phyloP scores from a whole-genome alignment of 2,329 filamentous ascomycete species.

The Eurotiales sp. region DNA sequence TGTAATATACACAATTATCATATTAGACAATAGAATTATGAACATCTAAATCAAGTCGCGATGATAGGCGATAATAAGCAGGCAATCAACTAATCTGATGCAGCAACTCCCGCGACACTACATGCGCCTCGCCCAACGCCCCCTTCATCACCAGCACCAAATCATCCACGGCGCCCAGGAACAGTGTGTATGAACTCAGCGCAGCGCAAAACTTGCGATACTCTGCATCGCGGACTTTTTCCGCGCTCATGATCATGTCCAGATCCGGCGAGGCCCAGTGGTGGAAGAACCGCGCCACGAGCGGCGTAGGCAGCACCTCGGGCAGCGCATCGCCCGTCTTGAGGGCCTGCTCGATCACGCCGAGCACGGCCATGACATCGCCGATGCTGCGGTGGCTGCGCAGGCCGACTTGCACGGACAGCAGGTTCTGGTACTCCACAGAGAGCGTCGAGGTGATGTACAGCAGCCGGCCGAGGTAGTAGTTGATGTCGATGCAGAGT shows the following conservation, averaged over 20 bases:
- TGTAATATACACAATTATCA: too few species aligned
- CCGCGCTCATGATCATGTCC: conserved; percentile 28
- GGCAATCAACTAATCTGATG: neutral
- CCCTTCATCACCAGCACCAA: conserved; percentile 44
- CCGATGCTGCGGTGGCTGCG: conserved; percentile 45
- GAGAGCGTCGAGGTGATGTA: conserved; percentile 34
- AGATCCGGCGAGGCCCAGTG: conserved; percentile 20
- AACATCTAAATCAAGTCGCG: too few species aligned
- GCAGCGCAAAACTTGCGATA: conserved; percentile 49
- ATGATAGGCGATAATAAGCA: too few species aligned
- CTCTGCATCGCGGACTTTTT: conserved; percentile 38
- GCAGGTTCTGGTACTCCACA: conserved; percentile 36
- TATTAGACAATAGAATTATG: too few species aligned
- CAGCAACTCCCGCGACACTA: conserved; percentile 20
- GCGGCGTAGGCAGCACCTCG: conserved; percentile 46
- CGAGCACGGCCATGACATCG: conserved; percentile 50
- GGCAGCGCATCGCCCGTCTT: conserved; percentile 48
- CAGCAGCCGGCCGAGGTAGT: conserved; percentile 35
- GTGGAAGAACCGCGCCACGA: conserved; percentile 37
- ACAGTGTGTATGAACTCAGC: conserved; percentile 43
- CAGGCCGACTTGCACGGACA: conserved; percentile 38
- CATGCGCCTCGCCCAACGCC: conserved; percentile 41
- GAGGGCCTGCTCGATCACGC: conserved; percentile 46
- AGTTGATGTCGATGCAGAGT: conserved; percentile 30
- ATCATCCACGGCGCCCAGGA: conserved; percentile 44